Evolutionary conservation across 768 basidiomycete species (phyloP).

Genomic region (Kwoniella newhampshirensis): DNA sequence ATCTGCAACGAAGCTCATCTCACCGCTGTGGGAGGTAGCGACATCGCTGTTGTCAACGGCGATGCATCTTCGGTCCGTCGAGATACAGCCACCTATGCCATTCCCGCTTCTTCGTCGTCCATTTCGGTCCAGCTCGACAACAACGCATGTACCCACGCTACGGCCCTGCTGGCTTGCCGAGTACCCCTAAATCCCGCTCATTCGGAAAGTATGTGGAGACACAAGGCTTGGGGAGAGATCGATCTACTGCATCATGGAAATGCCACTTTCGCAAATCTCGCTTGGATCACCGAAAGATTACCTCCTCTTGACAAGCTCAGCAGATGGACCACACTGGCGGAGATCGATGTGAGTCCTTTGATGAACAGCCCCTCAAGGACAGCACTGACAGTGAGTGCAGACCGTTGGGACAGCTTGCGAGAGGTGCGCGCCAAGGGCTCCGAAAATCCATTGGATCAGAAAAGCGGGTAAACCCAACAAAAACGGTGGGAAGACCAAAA

Average conservation of each 20-base stretch:
- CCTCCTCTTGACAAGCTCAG: slow-evolving; percentile 69
- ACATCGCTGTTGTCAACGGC: slow-evolving; percentile 30
- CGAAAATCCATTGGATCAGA: slow-evolving; percentile 72
- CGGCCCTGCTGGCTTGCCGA: slow-evolving; percentile 72
- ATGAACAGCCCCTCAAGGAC: no score
- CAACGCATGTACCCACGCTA: slow-evolving; percentile 71
- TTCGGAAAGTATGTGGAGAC: slow-evolving; percentile 77
- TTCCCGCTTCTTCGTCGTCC: slow-evolving; percentile 60
- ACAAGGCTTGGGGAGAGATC: slow-evolving; percentile 70
- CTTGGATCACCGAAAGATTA: slow-evolving; percentile 84
- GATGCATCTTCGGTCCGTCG: slow-evolving; percentile 1
- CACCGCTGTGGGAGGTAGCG: slow-evolving; percentile 54
- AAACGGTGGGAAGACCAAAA: slow-evolving; percentile 57
- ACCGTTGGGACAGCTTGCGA: slow-evolving; percentile 59
- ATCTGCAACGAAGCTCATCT: slow-evolving; percentile 58
- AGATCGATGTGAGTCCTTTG: slow-evolving; percentile 56
- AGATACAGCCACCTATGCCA: slow-evolving; percentile 62
- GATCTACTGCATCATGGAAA: slow-evolving; percentile 82
- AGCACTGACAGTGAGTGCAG: slow-evolving; percentile 8
- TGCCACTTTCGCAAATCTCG: slow-evolving; percentile 69
- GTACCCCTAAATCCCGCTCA: slow-evolving; percentile 67
- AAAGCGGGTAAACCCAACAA: slow-evolving; percentile 45
- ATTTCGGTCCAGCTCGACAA: slow-evolving; percentile 58
- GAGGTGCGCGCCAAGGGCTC: slow-evolving; percentile 77
- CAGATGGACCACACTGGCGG: slow-evolving; percentile 66